These are phyloP conservation scores for Spizellomyces sp. DNA, from an alignment of 192 early-diverging fungal genomes.

Conservation along the genomic window DNA sequence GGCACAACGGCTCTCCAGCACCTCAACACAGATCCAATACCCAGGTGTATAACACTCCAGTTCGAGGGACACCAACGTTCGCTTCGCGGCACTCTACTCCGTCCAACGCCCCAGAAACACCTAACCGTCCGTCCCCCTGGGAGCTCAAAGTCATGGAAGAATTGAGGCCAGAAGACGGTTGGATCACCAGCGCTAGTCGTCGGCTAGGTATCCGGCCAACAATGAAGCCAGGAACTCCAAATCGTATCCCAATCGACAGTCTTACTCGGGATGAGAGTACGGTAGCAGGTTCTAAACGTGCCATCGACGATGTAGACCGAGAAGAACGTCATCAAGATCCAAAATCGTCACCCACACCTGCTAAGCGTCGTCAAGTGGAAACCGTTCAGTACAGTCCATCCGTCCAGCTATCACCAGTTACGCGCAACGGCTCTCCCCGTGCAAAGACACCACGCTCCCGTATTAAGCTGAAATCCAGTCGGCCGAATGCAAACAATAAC, in stretches of 20 bases:
- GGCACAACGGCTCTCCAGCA: not conserved
- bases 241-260: not conserved
- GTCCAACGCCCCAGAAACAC: not conserved
- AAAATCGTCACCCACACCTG: not conserved
- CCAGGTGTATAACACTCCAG: not conserved
- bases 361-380: slow-evolving; percentile 15
- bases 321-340: not conserved
- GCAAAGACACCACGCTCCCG: slow-evolving; percentile 8
- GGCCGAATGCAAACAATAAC: slow-evolving; percentile 19
- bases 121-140: slow-evolving; percentile 1
- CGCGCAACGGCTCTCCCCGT: not conserved
- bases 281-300: slow-evolving; percentile 24
- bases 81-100: not conserved
- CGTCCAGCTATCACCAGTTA: not conserved
- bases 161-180: slow-evolving; percentile 24
- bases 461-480: slow-evolving; percentile 19
- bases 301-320: slow-evolving; percentile 1
- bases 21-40: too few relatives aligned
- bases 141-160: slow-evolving; percentile 1
- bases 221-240: slow-evolving; percentile 5
- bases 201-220: slow-evolving; percentile 11
- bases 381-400: not conserved
- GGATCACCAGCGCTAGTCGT: slow-evolving; percentile 21
- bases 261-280: slow-evolving; percentile 18
- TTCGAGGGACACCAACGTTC: not conserved